phyloP scores from a whole-genome alignment of 495 filamentous ascomycete species.

The Hypoxylon subgilvum region DNA sequence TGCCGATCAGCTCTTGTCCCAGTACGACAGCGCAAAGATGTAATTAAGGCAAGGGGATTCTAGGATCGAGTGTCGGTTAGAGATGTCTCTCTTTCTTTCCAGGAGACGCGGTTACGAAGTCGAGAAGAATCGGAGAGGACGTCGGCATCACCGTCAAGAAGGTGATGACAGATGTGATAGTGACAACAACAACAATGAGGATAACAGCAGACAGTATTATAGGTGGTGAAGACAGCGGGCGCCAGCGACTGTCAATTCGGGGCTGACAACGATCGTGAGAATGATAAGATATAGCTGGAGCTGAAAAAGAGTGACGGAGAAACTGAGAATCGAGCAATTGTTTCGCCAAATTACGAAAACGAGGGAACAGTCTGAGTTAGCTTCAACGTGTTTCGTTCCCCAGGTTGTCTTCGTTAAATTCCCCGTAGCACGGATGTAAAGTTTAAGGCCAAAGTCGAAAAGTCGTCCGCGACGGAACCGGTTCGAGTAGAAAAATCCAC shows the following conservation, averaged over 20 bases:
- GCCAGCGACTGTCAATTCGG: no score
- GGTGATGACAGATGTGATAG: not conserved
- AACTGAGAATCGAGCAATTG: conserved; percentile 7
- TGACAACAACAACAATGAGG: no score
- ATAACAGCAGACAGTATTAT: no score
- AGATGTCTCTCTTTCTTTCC: not conserved
- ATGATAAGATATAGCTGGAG: not conserved
- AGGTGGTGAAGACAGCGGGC: no score
- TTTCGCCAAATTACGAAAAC: conserved; percentile 10
- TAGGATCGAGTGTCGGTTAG: conserved; percentile 6
- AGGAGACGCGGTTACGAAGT: conserved; percentile 12
- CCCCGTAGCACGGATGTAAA: no score
- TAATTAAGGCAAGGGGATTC: conserved; percentile 3
- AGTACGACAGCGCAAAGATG: conserved; percentile 1
- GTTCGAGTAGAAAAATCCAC: conserved; percentile 12
- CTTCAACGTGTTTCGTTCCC: conserved; percentile 4
- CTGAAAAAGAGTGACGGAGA: conserved; percentile 20
- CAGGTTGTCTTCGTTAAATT: no score
- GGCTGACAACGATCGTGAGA: not conserved
- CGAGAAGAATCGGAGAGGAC: not conserved
- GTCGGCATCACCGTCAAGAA: not conserved
- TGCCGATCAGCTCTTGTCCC: conserved; percentile 13
- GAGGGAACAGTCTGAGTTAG: conserved; percentile 17
- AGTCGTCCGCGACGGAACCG: conserved; percentile 22
- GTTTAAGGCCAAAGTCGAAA: not conserved